Base-by-base conservation (phyloP, 371 early-diverging fungal genomes). In the Mortierella sp. region DNA sequence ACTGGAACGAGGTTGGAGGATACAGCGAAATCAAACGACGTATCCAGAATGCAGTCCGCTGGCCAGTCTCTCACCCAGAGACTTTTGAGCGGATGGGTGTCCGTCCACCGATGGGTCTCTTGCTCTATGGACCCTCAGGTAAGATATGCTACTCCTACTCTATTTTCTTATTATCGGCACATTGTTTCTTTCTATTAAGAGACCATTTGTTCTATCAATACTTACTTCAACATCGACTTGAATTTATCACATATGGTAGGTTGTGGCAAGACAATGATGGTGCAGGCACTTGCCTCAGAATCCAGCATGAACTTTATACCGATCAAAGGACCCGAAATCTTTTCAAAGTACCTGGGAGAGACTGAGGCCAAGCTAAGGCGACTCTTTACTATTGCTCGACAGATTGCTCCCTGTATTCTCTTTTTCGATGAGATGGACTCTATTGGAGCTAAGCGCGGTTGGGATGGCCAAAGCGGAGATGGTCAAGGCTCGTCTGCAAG, bases 381-480 rank as follows among this genome's bases (percentile, higher is more conserved):
- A 2, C 65, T 96, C n/a, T 99, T 98, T 89, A 88, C 89, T 1
- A 84, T 87, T 48, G 97, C 99, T 0, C 90, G 93, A 47, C 81
- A 90, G 25, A 82, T 94, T 23, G 86, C 91, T 16, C 99, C 98
- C 0, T 97, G 96, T 73, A 88, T 98, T 19, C 60, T 99, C 47
- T 95, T 98, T 75, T 86, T 97, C 63, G 99, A 99, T 82, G 96
- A 93, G 81, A 86, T 95, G 85, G 96, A 95, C 74, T 86, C 94
- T 0, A 90, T 97, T 37, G 95, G 92, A 16, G 86, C 94, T 2
- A 91, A 89, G 48, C 75, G 96, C 84, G 93, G 94, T 29, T 81
- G 81, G 75, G 51, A 62, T 62, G 43, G 48, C 7, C 25, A 30
- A 11, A 72, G 75, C 21, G 72, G 71, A 3, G 81, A 75, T 15